Evolutionary conservation across 495 filamentous ascomycete species (phyloP).

Genomic region (Tuber calosporum): DNA sequence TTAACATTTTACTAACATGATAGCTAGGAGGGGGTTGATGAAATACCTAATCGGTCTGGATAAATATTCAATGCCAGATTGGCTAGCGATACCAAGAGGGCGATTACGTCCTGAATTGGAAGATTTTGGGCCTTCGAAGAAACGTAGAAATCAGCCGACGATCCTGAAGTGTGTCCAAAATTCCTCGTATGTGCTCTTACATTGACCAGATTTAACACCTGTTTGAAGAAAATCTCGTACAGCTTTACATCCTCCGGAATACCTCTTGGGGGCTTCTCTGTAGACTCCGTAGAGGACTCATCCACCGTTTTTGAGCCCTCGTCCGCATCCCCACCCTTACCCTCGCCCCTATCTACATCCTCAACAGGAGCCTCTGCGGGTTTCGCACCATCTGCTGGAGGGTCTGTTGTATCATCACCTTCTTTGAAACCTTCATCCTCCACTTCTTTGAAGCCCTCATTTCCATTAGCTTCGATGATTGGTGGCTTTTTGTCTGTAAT

Average conservation of each 20-base stretch:
- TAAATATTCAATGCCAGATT: conserved; percentile 95
- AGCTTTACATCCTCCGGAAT: conserved; percentile 80
- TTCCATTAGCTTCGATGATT: conserved; percentile 44
- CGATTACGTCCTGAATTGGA: conserved; percentile 90
- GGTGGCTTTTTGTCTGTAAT: conserved; percentile 37
- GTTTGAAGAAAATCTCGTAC: conserved; percentile 96
- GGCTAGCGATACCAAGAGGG: conserved; percentile 78
- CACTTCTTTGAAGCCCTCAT: conserved; percentile 27
- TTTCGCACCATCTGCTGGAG: conserved; percentile 44
- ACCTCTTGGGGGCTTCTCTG: conserved; percentile 54
- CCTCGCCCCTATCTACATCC: conserved; percentile 38
- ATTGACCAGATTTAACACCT: conserved; percentile 83
- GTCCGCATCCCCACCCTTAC: conserved; percentile 42
- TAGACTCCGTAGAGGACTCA: not conserved
- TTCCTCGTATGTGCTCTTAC: conserved; percentile 42
- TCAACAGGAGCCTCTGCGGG: conserved; percentile 39
- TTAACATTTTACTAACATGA: conserved; percentile 18
- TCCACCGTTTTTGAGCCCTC: conserved; percentile 39
- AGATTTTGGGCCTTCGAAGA: conserved; percentile 64
- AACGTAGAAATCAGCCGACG: conserved; percentile 41
- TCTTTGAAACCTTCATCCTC: conserved; percentile 19
- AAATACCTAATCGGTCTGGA: conserved; percentile 62
- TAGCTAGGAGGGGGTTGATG: not conserved
- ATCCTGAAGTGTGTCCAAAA: conserved; percentile 38
- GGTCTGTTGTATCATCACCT: conserved; percentile 43